phyloP scores from a whole-genome alignment of 2,329 filamentous ascomycete genomes.

The Monascus ruber region DNA sequence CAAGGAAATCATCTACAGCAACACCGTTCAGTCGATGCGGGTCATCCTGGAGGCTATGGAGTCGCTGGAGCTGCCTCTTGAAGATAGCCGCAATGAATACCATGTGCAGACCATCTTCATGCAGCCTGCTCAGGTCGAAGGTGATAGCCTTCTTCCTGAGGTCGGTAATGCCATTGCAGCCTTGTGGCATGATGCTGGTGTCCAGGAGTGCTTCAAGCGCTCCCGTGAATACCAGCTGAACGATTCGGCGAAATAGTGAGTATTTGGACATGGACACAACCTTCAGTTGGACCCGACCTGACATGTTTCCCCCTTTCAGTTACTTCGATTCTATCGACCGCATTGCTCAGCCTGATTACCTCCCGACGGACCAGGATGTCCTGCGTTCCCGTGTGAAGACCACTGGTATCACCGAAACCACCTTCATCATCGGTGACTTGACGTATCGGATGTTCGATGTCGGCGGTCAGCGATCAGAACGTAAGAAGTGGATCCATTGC shows the following conservation, averaged over 20 bases:
- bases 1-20: conserved; percentile 63
- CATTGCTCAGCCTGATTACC: conserved; percentile 82
- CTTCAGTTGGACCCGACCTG: too few relatives aligned
- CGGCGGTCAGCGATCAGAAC: conserved; percentile 86
- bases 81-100: conserved; percentile 88
- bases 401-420: conserved; percentile 92
- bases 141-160: conserved; percentile 85
- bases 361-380: conserved; percentile 91
- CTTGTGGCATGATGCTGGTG: conserved; percentile 84
- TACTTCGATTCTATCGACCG: conserved; percentile 94
- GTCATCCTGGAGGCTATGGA: conserved; percentile 60
- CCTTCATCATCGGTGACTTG: conserved; percentile 86
- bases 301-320: conserved; percentile 41
- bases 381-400: conserved; percentile 95
- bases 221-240: conserved; percentile 94
- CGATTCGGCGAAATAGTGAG: conserved; percentile 91
- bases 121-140: conserved; percentile 94
- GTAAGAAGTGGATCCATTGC: conserved; percentile 99
- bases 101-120: conserved; percentile 98
- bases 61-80: conserved; percentile 55
- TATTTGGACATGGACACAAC: conserved; percentile 11
- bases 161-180: conserved; percentile 87
- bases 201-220: conserved; percentile 90
- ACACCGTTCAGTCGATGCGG: conserved; percentile 60
- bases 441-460: conserved; percentile 98